Evolutionary conservation across 495 filamentous ascomycete genomes (phyloP).

Genomic region (Elasticomyces elasticus): DNA sequence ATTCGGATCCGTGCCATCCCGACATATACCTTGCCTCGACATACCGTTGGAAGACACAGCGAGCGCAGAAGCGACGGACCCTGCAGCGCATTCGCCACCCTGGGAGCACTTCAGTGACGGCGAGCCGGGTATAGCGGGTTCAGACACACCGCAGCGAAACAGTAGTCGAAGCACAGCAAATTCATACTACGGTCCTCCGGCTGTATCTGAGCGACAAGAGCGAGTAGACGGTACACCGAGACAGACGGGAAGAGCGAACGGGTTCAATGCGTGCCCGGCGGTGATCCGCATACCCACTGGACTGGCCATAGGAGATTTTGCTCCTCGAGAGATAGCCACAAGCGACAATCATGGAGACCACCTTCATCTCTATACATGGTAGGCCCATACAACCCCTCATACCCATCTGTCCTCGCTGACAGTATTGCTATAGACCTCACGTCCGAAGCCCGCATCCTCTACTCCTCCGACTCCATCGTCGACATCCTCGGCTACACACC

Average conservation of each 20-base stretch:
- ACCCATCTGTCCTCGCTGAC: background rate
- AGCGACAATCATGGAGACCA: conserved; percentile 66
- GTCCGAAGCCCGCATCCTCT: conserved; percentile 68
- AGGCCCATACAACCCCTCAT: conserved; percentile 12
- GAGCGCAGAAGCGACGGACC: too few relatives aligned
- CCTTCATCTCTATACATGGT: conserved; percentile 91
- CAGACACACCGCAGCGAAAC: too few relatives aligned
- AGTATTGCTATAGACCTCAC: conserved; percentile 47
- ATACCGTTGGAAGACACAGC: too few relatives aligned
- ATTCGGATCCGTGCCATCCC: too few relatives aligned
- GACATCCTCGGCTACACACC: conserved; percentile 76
- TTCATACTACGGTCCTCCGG: too few relatives aligned
- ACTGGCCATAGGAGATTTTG: conserved; percentile 1
- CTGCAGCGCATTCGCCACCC: background rate
- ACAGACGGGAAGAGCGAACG: background rate
- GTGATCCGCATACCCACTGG: background rate
- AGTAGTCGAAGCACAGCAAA: background rate
- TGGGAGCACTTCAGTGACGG: too few relatives aligned
- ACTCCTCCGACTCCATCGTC: conserved; percentile 70
- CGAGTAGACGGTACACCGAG: too few relatives aligned
- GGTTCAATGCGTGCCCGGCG: background rate
- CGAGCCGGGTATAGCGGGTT: too few relatives aligned
- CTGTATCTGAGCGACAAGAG: too few relatives aligned
- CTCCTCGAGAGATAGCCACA: background rate
- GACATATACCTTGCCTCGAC: background rate